phyloP scores from a whole-genome alignment of 257 asterid species.

The Solanum piurae region DNA sequence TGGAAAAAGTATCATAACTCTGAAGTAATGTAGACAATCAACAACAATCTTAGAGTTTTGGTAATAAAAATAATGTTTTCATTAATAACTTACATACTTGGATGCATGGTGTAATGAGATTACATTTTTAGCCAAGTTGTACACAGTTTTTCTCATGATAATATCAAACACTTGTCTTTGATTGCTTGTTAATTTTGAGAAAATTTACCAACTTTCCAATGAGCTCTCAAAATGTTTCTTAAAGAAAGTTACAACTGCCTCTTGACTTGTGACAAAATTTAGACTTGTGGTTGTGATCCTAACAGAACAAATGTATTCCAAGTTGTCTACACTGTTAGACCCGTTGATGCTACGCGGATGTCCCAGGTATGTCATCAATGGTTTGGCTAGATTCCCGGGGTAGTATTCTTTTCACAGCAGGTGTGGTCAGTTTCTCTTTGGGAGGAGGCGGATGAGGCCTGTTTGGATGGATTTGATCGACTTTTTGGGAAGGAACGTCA shows the following conservation, averaged over 20 bases:
- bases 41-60: neutral
- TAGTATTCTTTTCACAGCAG: conserved; percentile 14
- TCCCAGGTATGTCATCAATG: conserved; percentile 35
- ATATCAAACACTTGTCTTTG: neutral
- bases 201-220: neutral
- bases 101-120: neutral
- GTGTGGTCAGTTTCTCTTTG: conserved; percentile 23
- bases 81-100: neutral
- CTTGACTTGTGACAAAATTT: neutral
- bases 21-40: neutral
- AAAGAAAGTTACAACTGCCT: neutral
- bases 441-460: conserved; percentile 35
- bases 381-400: conserved; percentile 1
- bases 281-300: neutral
- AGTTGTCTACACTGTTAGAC: neutral
- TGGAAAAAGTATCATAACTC: neutral
- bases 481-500: conserved; percentile 44
- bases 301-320: neutral
- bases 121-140: neutral
- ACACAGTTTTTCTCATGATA: neutral
- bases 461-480: conserved; percentile 42
- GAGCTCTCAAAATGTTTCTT: neutral
- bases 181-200: neutral
- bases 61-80: neutral
- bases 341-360: conserved; percentile 27